These are phyloP conservation scores for Rhynchospora breviuscula DNA, from an alignment of 176 grass and related monocot species.

Conservation along the genomic window DNA sequence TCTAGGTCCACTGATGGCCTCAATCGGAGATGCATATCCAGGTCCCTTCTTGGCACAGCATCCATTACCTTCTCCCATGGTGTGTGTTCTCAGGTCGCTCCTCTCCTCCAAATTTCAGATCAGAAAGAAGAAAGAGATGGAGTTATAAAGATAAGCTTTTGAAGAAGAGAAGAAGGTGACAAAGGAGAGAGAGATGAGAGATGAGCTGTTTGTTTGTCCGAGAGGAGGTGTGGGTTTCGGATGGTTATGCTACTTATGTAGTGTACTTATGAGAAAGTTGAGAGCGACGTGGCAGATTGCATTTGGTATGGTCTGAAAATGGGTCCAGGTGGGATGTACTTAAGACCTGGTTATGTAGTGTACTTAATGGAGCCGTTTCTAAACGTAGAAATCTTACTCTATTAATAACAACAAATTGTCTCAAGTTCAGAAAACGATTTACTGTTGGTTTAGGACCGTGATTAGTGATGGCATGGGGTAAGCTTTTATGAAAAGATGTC, in stretches of 20 bases:
- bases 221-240: background rate
- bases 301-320: background rate
- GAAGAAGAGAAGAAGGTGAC: too few relatives aligned
- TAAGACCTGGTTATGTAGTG: background rate
- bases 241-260: background rate
- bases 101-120: background rate
- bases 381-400: background rate
- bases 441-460: background rate
- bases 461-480: background rate
- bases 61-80: background rate
- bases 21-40: constrained; percentile 74
- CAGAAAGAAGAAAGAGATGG: background rate
- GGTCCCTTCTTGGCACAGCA: constrained; percentile 42
- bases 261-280: background rate
- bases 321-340: background rate
- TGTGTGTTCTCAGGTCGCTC: constrained; percentile 14
- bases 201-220: background rate
- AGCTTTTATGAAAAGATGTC: background rate
- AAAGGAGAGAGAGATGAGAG: background rate
- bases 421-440: background rate
- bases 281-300: background rate
- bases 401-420: background rate
- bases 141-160: background rate
- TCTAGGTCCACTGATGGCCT: constrained; percentile 76
- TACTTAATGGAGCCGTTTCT: background rate